Percentiles rank a stretch among this genome's conserved stretches.
Conservation (phyloP, 2,329 filamentous ascomycete species). For the Scolecobasidium constrictum region DNA sequence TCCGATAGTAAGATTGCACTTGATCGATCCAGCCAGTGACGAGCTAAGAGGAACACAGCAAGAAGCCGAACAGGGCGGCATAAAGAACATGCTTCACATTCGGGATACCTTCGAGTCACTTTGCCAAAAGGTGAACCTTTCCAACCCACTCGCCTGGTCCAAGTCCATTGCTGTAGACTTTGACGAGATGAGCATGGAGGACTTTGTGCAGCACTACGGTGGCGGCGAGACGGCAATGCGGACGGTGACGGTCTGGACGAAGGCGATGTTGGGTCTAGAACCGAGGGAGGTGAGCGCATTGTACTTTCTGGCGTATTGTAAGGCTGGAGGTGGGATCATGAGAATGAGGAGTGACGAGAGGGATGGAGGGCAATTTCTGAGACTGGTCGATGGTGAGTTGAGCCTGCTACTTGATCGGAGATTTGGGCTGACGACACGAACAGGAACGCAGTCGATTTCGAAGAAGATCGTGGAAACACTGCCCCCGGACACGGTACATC, state of each 20-base stretch:
- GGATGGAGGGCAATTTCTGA: constrained; percentile 42
- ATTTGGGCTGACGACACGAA: neutral
- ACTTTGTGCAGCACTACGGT: neutral
- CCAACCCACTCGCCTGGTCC: neutral
- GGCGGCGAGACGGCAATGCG: neutral
- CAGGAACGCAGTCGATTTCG: constrained; percentile 6
- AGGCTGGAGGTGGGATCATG: constrained; percentile 39
- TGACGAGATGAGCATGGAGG: constrained; percentile 4
- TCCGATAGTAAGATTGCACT: neutral
- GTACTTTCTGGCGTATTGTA: constrained; percentile 47
- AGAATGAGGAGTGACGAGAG: constrained; percentile 42
- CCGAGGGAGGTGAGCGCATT: constrained; percentile 39
- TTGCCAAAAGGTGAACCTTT: neutral
- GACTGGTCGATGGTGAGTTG: constrained; percentile 33
- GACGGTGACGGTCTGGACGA: neutral
- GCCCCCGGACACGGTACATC: neutral
- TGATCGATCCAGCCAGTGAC: too few relatives aligned
- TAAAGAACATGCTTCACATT: constrained; percentile 1
- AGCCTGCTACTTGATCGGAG: neutral
- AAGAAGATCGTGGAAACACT: neutral
- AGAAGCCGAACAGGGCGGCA: neutral
- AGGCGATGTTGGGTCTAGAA: constrained; percentile 31
- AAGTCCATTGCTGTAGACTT: neutral
- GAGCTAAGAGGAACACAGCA: neutral
- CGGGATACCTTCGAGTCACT: constrained; percentile 3